Evolutionary conservation across 2,329 filamentous ascomycete genomes (phyloP), one percentile per base, ranked within the genome.

Genomic region (Fusarium chlamydosporum): DNA sequence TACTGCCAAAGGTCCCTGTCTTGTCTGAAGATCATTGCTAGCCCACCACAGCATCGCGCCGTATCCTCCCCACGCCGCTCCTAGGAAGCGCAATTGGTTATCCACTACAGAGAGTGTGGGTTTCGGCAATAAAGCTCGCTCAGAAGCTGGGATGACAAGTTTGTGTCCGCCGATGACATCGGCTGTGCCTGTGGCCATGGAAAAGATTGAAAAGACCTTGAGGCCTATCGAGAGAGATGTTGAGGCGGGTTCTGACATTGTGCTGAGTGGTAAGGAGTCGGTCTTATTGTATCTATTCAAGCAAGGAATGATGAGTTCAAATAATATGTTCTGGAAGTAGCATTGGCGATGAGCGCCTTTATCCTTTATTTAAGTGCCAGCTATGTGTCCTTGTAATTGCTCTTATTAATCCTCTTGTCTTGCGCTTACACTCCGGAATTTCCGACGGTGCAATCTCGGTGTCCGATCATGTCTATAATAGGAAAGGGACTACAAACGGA

Each of bases 81-180:
- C 59, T 3, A 62, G 15, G 8, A 62, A 62, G 7, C 59, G 47
- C 4, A 62, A 40, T n/a, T 62, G 59, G 35, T 56, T 62, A 0
- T 62, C 59, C 3, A 62, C 6, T 2, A 56, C 12, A 11, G 35
- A 37, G 2, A 62, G 47, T 6, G 57, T 62, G 7, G 47, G 9
- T 9, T 31, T 9, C 4, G 59, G 41, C 4, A 62, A n/a, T 3
- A 46, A 15, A 5, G 41, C 20, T 18, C 59, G 18, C 12, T 62
- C 47, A 5, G 47, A 20, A 8, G 50, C 23, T 4, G 59, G 57
- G 15, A 62, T 46, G 2, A 62, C 8, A 0, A 61, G 10, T 31
- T 62, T 62, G 7, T 62, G 41, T 2, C 59, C 59, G 2, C 2
- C 9, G 1, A 62, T 33, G 2, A 62, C 2, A 20, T 62, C 59